Base-by-base conservation (phyloP, 306 rosid species). In the Acacia crassicarpa region DNA sequence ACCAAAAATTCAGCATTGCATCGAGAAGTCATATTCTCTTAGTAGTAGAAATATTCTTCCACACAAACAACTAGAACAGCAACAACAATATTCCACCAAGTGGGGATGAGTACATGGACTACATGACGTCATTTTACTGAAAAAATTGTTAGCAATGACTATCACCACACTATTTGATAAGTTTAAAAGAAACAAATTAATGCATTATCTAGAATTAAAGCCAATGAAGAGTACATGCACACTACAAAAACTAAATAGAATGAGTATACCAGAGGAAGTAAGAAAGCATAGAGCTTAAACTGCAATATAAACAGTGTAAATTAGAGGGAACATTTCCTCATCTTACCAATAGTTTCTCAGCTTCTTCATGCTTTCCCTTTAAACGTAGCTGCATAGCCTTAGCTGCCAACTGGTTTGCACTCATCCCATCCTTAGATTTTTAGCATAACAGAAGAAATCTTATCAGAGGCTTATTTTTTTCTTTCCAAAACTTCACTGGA, bases 381-480 rank as follows among this genome's bases (percentile, higher is more conserved):
- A 93, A 74, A 77, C 94, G 93, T 84, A 95, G 94, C 77, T 95
- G 99, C 88, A 91, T 80, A 35, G 95, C 99, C 92, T 93, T 93
- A n/a, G 99, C 98, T 76, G 99, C 99, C 86, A 93, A 84, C 87
- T 95, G 98, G 81, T 95, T 95, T 38, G 91, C 99, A 80, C 92
- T 95, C 82, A 89, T 77, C 77, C 73, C 90, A 80, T 84, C 87
- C 84, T 87, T 15, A 11, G 20, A 44, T 45, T 45, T 23, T 8
- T 20, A 56, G 15, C 41, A 72, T 23, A 43, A 41, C n/a, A 68
- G 0, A 70, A 70, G 35, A 72, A 72, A 72, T 15, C n/a, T 9
- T 45, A 46, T 25, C n/a, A 46, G 41, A 32, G 4, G 35, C 35
- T 32, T 2, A 32, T 32, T 2, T 32, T 32, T 32, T 32, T 32